Conservation (phyloP, 2,329 filamentous ascomycete species). For the Madurella mycetomatis region DNA sequence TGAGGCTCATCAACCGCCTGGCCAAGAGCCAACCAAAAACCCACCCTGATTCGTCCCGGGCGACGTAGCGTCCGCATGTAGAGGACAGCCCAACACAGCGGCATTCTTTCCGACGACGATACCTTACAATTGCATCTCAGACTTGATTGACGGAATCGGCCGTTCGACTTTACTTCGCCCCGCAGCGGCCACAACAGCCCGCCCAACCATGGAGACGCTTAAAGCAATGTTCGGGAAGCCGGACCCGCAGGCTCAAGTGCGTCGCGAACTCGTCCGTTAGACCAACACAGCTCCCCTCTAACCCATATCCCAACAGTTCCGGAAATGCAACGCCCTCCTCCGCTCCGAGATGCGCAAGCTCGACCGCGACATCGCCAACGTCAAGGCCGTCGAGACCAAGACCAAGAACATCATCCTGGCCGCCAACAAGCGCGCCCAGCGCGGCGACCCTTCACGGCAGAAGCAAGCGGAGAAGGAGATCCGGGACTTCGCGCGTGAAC, state of each 20-base stretch:
- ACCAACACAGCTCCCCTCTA: not conserved
- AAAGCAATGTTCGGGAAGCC: conserved; percentile 85
- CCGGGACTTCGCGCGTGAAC: conserved; percentile 81
- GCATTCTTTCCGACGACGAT: too few relatives aligned
- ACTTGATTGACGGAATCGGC: not conserved
- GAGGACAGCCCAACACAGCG: too few relatives aligned
- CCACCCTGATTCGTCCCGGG: too few relatives aligned
- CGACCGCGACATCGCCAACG: conserved; percentile 80
- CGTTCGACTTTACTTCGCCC: not conserved
- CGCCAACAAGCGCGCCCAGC: conserved; percentile 75
- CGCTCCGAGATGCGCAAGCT: conserved; percentile 88
- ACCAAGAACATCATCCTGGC: conserved; percentile 80
- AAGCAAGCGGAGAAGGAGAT: conserved; percentile 78
- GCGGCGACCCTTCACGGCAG: conserved; percentile 66
- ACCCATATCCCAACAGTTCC: conserved; percentile 55
- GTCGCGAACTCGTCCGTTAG: not conserved
- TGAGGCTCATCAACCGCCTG: too few relatives aligned
- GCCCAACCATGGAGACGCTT: conserved; percentile 78
- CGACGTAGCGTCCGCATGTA: too few relatives aligned
- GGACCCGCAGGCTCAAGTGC: conserved; percentile 87
- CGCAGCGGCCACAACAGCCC: not conserved
- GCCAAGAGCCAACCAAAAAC: too few relatives aligned
- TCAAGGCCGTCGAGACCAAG: conserved; percentile 76
- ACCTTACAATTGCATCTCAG: too few relatives aligned
- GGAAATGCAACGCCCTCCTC: conserved; percentile 91